Base-by-base conservation (phyloP, 1,284 basidiomycete species). In the Apiotrichum laibachii region DNA sequence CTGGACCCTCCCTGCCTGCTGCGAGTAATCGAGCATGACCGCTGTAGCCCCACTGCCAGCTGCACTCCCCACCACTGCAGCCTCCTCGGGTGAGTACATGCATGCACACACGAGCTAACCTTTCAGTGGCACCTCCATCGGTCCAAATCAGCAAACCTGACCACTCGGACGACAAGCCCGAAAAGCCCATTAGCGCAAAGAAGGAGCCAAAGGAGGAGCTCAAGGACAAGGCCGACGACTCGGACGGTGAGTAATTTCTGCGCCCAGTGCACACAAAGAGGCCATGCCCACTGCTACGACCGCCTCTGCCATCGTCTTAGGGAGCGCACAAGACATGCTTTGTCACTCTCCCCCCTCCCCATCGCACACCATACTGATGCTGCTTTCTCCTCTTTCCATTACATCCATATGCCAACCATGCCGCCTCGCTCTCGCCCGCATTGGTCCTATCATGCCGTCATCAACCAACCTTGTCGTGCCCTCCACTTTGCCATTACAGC, bases 41-140 rank as follows among this genome's bases (percentile, higher is more conserved):
- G 63, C 65, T 13, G 60, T 67, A 3, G 65, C 65, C 34, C 58
- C 58, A 12, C 49, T 58, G 12, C 65, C 62, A 15, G 64, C 64
- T 10, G 35, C 55, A 2, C 44, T 64, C 13, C 62, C 68, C 1
- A 55, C 57, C 10, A 47, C 55, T 10, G 42, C 50, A 22, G 34
- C 59, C 12, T 52, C 59, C 10, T 40, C 56, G 19, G 54, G 62
- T 63, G 48, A 56, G 62, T 50, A 31, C 26, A 33, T 26, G 39
- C 33, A 35, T 5, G 15, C 8, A 35, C 35, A 33, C 15, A 31
- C 31, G 35, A 26, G 22, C 37, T 46, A 33, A 45, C 19, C 9
- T 44, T 10, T 2, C 40, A 59, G 57, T 56, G 21, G 53, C 45
- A 31, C 53, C 53, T 5, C 10, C 50, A 26, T 21, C 51, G 16